Evolutionary conservation across 179 eudicot genomes (phyloP).

Genomic region (Beta macrorhiza): DNA sequence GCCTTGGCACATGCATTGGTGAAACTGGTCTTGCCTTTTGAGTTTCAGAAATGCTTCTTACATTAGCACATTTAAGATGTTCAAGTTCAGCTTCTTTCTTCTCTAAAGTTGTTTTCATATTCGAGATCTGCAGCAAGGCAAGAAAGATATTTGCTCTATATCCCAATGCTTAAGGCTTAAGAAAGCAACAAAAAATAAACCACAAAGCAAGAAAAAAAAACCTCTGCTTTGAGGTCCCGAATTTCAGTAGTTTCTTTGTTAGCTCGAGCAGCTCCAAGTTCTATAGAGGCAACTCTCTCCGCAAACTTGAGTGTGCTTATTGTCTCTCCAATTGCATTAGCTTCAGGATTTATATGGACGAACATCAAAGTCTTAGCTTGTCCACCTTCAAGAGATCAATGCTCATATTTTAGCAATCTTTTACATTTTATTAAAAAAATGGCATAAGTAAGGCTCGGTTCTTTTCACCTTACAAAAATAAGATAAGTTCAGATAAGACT

Average conservation of each 20-base stretch:
- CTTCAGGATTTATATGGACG: conserved; percentile 90
- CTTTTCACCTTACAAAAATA: background rate
- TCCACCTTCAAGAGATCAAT: conserved; percentile 53
- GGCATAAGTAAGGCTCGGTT: background rate
- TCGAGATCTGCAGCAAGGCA: conserved; percentile 51
- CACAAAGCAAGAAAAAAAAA: conserved; percentile 18
- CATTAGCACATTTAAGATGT: conserved; percentile 46
- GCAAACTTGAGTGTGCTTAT: conserved; percentile 93
- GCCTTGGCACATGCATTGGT: conserved; percentile 54
- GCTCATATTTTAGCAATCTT: background rate
- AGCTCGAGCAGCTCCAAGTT: conserved; percentile 87
- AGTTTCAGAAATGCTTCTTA: conserved; percentile 36
- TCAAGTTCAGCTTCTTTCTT: conserved; percentile 84
- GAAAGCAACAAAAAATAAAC: background rate
- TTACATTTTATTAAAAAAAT: background rate
- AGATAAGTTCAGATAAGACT: background rate
- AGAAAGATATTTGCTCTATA: background rate
- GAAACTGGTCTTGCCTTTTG: conserved; percentile 55
- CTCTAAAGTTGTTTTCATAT: conserved; percentile 64
- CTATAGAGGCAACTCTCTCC: conserved; percentile 91
- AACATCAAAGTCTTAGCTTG: conserved; percentile 98
- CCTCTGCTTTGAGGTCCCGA: conserved; percentile 88
- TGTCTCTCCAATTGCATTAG: conserved; percentile 79
- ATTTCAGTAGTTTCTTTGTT: conserved; percentile 91
- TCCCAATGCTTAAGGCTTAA: background rate